phyloP scores from a whole-genome alignment of 2,329 filamentous ascomycete species.

The Atkinsonella hypoxylon region DNA sequence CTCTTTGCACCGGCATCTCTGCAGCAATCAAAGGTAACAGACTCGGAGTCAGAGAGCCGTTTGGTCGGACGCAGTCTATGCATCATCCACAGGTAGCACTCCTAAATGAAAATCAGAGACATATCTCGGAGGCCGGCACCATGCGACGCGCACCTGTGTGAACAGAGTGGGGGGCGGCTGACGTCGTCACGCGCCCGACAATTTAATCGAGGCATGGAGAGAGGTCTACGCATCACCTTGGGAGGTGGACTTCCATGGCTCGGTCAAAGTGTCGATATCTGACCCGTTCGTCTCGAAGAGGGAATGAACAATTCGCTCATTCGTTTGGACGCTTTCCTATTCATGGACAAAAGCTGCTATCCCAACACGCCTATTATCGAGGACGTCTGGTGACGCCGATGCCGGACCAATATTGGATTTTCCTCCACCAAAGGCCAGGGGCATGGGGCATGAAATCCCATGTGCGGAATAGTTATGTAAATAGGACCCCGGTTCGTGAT shows the following conservation, averaged over 20 bases:
- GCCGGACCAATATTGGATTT: not conserved
- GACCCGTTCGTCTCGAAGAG: no score
- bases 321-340: no score
- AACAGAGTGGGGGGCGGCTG: no score
- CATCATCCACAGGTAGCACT: not conserved
- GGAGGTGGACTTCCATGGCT: no score
- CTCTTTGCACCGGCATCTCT: not conserved
- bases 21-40: conserved; percentile 1
- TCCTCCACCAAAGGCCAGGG: no score
- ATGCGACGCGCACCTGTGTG: not conserved
- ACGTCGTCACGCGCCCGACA: not conserved
- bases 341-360: not conserved
- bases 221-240: no score
- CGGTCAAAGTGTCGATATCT: no score
- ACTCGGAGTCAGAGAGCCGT: not conserved
- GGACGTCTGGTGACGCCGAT: not conserved
- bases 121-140: conserved; percentile 4
- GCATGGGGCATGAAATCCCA: not conserved
- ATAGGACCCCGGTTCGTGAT: not conserved
- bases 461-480: not conserved
- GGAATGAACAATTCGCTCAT: no score
- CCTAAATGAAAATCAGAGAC: not conserved
- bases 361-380: no score
- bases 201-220: no score
- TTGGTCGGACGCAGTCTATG: not conserved